Conservation (phyloP, 1,284 basidiomycete genomes). For the Boletus mariae region DNA sequence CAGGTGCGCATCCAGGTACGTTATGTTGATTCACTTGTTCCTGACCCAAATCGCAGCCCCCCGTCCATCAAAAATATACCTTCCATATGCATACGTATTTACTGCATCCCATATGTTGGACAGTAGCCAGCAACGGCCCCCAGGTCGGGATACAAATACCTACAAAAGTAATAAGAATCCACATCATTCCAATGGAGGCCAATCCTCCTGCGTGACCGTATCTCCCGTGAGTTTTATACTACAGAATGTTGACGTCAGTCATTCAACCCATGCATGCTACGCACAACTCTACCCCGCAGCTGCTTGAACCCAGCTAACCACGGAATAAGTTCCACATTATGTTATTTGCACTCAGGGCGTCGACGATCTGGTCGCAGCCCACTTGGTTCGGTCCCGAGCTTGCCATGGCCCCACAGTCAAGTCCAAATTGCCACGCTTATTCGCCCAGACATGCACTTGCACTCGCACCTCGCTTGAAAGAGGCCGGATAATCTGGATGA, state of each 20-base stretch:
- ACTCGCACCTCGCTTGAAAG: background rate
- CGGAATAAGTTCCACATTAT: constrained; percentile 3
- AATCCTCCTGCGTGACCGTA: constrained; percentile 3
- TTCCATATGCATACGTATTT: constrained; percentile 7
- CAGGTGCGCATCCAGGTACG: background rate
- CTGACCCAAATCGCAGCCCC: background rate
- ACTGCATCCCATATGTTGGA: too few species aligned
- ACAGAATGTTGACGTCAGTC: too few species aligned
- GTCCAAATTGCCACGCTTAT: background rate
- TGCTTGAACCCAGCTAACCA: constrained; percentile 8
- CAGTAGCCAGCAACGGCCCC: background rate
- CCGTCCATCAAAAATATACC: constrained; percentile 8
- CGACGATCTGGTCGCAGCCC: constrained; percentile 8
- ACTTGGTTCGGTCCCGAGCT: constrained; percentile 5
- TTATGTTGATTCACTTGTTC: background rate
- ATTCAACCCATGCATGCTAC: background rate
- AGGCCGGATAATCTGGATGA: background rate
- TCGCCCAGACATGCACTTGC: too few species aligned
- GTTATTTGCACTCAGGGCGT: constrained; percentile 1
- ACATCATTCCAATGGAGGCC: background rate
- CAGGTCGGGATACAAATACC: constrained; percentile 6
- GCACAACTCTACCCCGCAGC: constrained; percentile 9
- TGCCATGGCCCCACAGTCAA: background rate
- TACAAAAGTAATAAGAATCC: background rate
- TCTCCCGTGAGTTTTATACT: background rate